Evolutionary conservation across 768 basidiomycete genomes (phyloP).

Genomic region (Leccinum aurantiacum): DNA sequence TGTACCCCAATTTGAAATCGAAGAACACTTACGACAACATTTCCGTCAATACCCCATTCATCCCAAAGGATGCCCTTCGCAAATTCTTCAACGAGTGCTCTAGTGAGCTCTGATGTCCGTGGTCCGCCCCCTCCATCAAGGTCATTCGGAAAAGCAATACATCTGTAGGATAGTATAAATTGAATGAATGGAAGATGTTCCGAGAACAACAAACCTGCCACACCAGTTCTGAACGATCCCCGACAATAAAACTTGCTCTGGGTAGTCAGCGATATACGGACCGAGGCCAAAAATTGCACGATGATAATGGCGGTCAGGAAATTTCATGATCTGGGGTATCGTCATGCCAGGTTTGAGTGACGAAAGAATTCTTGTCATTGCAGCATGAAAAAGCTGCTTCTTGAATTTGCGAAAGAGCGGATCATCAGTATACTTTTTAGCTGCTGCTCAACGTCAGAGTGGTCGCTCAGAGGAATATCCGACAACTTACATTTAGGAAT

Average conservation of each 20-base stretch:
- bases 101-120: background rate
- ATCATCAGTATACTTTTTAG: background rate
- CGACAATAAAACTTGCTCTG: background rate
- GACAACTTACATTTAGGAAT: constrained; percentile 23
- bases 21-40: background rate
- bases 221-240: background rate
- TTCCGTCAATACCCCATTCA: background rate
- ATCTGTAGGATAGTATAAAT: background rate
- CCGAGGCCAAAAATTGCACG: background rate
- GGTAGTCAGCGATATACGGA: background rate
- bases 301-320: background rate
- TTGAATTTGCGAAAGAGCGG: background rate
- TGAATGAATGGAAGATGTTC: background rate
- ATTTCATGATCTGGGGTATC: background rate
- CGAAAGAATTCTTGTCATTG: background rate
- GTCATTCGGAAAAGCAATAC: background rate
- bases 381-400: background rate
- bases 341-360: background rate
- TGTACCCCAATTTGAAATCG: background rate
- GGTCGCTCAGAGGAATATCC: too few relatives aligned
- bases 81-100: background rate
- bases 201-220: background rate
- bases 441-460: too few relatives aligned
- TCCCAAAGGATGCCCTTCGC: background rate
- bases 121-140: background rate